Base-by-base conservation (phyloP, 495 filamentous ascomycete species). In the Aspergillus cavernicola region DNA sequence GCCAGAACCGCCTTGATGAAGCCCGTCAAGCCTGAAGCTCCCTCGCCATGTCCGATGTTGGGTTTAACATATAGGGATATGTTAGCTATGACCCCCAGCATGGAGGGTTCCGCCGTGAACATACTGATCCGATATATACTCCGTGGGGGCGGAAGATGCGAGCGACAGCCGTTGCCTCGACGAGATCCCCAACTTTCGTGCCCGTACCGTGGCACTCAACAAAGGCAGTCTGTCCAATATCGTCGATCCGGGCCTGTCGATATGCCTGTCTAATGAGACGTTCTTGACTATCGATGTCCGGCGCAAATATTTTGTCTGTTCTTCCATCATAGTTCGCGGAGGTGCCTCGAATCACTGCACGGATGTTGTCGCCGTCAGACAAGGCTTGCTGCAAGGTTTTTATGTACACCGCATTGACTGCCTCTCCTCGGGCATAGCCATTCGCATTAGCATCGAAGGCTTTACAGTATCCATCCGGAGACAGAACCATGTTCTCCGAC, bases 341-440 rank as follows among this genome's bases (percentile, higher is more conserved):
- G 0, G 72, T 68, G 13, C 47, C 55, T 4, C 71, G 48, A 40
- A 75, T 77, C 9, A 77, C 57, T 4, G 67, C 73, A 0, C 74
- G 55, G 20, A 76, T 69, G 0, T 64, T 62, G 47, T 73, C 65
- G 0, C 47, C 46, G 8, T 67, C 67, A 6, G 19, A 13, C 0
- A 76, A 36, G 2, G 75, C 72, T 16, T 64, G 29, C 3, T 51
- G 35, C 0, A 68, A 42, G 1, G 16, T 35, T 37, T 72, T 76
- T 16, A 78, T 37, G 20, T 65, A 66, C 0, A 75, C 33, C 0
- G 61, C 66, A 40, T 50, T 63, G 16, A 74, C 61, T 0, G 66
- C 68, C 55, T 89, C 86, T 7, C 76, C 86, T n/a, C 85, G 75
- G 0, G 68, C 82, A 59, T 84, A 89, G 0, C 86, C 86, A 53